A percentile compares a stretch with the other conserved stretches of the same genome.
Evolutionary conservation across 1,284 basidiomycete genomes (phyloP).

Genomic region (Ceratobasidium theobromae): DNA sequence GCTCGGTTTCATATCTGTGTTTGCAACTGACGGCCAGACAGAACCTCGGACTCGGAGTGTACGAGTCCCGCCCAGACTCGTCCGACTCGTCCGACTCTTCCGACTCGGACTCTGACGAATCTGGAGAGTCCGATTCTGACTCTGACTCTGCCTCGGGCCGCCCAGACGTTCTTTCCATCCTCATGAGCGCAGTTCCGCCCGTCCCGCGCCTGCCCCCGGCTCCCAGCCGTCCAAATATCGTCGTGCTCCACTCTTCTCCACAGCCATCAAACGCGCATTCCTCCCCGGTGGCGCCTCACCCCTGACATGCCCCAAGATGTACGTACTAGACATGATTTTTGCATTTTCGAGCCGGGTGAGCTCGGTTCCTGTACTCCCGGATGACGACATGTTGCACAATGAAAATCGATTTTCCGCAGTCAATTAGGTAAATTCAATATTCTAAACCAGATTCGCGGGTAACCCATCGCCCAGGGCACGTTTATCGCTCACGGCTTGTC

Average conservation of each 20-base stretch:
- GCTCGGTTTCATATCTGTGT: background rate
- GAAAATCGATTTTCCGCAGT: background rate
- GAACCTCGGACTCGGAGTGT: slow-evolving; percentile 27
- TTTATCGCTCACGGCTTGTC: too few relatives aligned
- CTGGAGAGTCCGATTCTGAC: background rate
- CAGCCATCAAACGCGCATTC: background rate
- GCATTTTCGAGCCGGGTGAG: background rate
- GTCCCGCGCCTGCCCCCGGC: background rate
- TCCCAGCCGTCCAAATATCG: slow-evolving; percentile 1
- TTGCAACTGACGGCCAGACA: background rate
- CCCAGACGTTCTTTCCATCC: slow-evolving; percentile 26
- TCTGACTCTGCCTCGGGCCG: slow-evolving; percentile 15
- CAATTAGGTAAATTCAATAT: background rate
- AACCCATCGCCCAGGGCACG: background rate
- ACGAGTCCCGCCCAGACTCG: slow-evolving; percentile 7
- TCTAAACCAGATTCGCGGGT: background rate
- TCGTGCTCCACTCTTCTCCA: slow-evolving; percentile 5
- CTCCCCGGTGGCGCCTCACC: too few relatives aligned
- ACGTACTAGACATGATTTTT: too few relatives aligned
- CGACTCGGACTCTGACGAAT: slow-evolving; percentile 7
- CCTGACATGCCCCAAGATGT: too few relatives aligned
- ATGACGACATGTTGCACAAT: background rate
- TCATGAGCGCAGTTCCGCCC: slow-evolving; percentile 29
- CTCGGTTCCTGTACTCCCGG: background rate
- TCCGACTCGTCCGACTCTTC: slow-evolving; percentile 1